Evolutionary conservation across 495 filamentous ascomycete species (phyloP), one percentile per base, ranked within the genome.

Genomic region (Chaetomidium leptoderma): DNA sequence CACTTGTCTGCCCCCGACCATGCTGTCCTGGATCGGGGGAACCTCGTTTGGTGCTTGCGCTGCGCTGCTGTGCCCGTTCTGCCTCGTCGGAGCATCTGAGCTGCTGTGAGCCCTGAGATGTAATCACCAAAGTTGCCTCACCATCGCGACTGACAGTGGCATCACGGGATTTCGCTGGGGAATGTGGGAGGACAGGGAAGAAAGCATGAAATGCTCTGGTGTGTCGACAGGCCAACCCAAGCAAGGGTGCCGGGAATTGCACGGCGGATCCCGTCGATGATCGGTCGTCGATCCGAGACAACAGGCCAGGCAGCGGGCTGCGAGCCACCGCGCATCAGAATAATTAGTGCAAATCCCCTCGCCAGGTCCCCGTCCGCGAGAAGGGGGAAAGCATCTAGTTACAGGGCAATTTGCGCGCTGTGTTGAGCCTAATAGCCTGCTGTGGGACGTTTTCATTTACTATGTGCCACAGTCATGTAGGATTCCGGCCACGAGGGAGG

Each of bases 1-100:
- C 61, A 61, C 62, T 30, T 47, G 56, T 58, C 53, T 61, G 26
- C 60, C 59, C 39, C 50, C 62, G 55, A 70, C 65, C 68, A 72
- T 72, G 37, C 53, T 69, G 58, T 57, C 21, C 17, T 40, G 29
- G 50, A 9, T 53, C 47, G 51, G 49, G 44, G 23, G 23, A 51
- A 29, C 21, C 36, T 35, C 39, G 17, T 32, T 37, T 58, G 29
- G 19, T 47, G 53, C 37, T 50, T 55, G 27, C 48, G 49, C 19
- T 59, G 54, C 27, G 53, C 50, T 16, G 24, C 37, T 21, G 24
- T 33, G 40, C 50, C 40, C 35, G 24, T 55, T 56, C 52, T 42
- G 24, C 55, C 53, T 53, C 47, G 49, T 42, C 56, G 29, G 32
- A 47, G 54, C 40, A 64, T 62, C 45, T 55, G 54, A 44, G 36